Conservation (phyloP, 2,329 filamentous ascomycete genomes). For the Coleophoma crateriformis region DNA sequence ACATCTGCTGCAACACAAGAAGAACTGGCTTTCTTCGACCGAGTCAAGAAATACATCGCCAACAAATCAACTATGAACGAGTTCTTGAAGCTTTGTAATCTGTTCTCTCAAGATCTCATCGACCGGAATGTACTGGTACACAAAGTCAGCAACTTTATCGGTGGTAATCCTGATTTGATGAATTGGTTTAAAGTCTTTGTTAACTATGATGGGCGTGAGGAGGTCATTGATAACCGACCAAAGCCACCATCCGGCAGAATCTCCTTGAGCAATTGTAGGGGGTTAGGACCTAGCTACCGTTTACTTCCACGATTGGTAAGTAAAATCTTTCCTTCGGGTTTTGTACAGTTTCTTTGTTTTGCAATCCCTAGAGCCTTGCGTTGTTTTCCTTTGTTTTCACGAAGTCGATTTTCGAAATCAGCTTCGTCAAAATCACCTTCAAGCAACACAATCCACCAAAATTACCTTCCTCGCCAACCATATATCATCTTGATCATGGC, state of each 20-base stretch:
- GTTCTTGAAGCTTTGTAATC: conserved; percentile 93
- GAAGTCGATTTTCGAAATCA: no score
- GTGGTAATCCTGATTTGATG: conserved; percentile 83
- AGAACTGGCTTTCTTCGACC: conserved; percentile 90
- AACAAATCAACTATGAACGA: conserved; percentile 93
- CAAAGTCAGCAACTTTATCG: conserved; percentile 80
- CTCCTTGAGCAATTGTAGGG: conserved; percentile 92
- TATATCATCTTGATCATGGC: no score
- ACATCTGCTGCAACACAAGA: conserved; percentile 72
- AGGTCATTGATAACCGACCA: conserved; percentile 72
- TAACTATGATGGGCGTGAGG: conserved; percentile 69
- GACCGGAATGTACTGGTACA: conserved; percentile 77
- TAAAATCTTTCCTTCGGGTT: conserved; percentile 5
- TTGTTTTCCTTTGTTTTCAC: no score
- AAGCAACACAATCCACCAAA: no score
- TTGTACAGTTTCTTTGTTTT: not conserved
- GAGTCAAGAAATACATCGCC: conserved; percentile 91
- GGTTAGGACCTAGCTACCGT: conserved; percentile 92
- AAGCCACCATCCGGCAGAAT: conserved; percentile 73
- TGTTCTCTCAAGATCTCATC: conserved; percentile 90
- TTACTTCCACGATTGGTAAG: conserved; percentile 75
- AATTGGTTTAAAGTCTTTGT: conserved; percentile 83
- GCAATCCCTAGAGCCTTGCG: not conserved
- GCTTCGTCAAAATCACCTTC: no score
- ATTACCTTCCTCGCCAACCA: no score